phyloP scores from a whole-genome alignment of 2,329 filamentous ascomycete genomes.

The Hymenoscyphus scutula region DNA sequence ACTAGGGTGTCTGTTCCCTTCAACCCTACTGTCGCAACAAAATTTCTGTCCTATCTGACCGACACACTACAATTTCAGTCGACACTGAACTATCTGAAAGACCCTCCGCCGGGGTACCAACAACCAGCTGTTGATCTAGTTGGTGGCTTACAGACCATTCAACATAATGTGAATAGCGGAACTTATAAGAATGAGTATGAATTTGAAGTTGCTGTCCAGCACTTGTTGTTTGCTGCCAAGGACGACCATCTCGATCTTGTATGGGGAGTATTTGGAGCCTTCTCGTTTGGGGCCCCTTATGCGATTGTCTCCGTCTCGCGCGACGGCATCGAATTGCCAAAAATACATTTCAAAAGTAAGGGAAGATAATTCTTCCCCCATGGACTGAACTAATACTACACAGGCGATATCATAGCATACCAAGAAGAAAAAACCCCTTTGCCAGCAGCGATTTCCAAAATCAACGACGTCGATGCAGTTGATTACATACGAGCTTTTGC shows the following conservation, averaged over 20 bases:
- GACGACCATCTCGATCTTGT: conserved; percentile 61
- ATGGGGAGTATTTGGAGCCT: conserved; percentile 49
- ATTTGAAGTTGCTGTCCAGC: conserved; percentile 55
- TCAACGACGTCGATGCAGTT: conserved; percentile 52
- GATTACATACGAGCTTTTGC: conserved; percentile 45
- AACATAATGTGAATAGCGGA: conserved; percentile 40
- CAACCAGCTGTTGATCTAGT: conserved; percentile 49
- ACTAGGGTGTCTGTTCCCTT: conserved; percentile 47
- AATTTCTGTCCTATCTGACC: conserved; percentile 46
- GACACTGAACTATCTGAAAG: conserved; percentile 40
- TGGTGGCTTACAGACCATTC: conserved; percentile 44
- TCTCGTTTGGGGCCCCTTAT: conserved; percentile 48
- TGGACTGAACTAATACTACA: conserved; percentile 22
- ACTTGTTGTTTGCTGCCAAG: conserved; percentile 48
- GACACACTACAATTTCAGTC: conserved; percentile 39
- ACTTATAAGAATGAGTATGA: conserved; percentile 52
- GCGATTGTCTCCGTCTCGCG: conserved; percentile 56
- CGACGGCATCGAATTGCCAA: conserved; percentile 47
- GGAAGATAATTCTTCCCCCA: conserved; percentile 30
- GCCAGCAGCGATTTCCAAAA: conserved; percentile 48
- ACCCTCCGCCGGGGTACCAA: conserved; percentile 50
- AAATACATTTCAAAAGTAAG: conserved; percentile 35
- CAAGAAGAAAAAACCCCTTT: conserved; percentile 8
- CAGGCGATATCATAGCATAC: conserved; percentile 27
- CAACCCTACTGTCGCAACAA: conserved; percentile 42